phyloP scores from a whole-genome alignment of 1,139 yeast genomes.

The Debaryomyces fabryi region DNA sequence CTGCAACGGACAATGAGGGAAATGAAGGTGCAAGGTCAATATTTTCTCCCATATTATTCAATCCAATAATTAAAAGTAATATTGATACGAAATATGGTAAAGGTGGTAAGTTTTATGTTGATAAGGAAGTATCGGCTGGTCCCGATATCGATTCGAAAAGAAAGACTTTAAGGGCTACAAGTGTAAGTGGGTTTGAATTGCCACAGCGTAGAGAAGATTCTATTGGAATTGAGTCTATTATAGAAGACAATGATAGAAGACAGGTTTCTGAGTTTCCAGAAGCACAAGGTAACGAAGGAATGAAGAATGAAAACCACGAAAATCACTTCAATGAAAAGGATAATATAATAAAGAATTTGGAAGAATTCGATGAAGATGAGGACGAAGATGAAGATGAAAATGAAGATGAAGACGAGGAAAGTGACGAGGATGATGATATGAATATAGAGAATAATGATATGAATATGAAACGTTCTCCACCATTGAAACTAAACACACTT shows the following conservation, averaged over 20 bases:
- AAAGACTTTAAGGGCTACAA: conserved; percentile 39
- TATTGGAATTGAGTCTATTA: not conserved
- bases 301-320: conserved; percentile 5
- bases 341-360: conserved; percentile 16
- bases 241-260: conserved; percentile 9
- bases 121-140: conserved; percentile 32
- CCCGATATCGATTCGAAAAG: conserved; percentile 27
- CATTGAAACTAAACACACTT: conserved; percentile 34
- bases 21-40: conserved; percentile 41
- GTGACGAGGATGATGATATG: conserved; percentile 40
- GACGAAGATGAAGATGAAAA: conserved; percentile 18
- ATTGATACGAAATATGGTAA: conserved; percentile 81
- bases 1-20: conserved; percentile 12
- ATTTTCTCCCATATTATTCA: conserved; percentile 79
- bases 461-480: conserved; percentile 23
- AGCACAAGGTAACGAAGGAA: conserved; percentile 26
- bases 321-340: conserved; percentile 26
- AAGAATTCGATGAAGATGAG: conserved; percentile 15
- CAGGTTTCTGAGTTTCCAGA: conserved; percentile 18
- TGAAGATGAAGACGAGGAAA: conserved; percentile 34
- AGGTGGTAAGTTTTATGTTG: conserved; percentile 83
- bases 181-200: conserved; percentile 41
- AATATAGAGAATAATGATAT: conserved; percentile 20
- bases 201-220: conserved; percentile 18
- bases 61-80: conserved; percentile 72